Evolutionary conservation across 1,284 basidiomycete genomes (phyloP), one percentile per base, ranked within the genome.

Genomic region (Puccinia novopanici): DNA sequence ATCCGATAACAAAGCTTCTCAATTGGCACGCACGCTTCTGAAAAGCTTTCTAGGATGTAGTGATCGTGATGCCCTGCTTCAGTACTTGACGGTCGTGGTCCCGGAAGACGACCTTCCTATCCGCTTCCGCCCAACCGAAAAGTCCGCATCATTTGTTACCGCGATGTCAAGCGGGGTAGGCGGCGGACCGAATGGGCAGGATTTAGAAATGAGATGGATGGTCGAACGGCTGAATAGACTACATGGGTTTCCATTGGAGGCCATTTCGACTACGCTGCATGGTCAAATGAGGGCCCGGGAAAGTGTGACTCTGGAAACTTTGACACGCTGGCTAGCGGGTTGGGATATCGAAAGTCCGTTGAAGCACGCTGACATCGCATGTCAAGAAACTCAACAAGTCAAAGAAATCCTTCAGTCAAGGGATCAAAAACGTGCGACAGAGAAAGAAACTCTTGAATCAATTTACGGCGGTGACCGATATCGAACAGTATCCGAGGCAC

Each of bases 211-310:
- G 77, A 89, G 92, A 19, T 98, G 95, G 95, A 87, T 92, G 1
- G 89, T 91, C 82, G 93, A 97, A 76, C 90, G 91, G 84, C 90
- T 93, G 2, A 88, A 91, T 78, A 94, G 93, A 84, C 90, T 92
- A 84, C 92, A 91, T 59, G 95, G 94, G 2, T 95, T 91, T 87
- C 94, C 94, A 9, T 86, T 89, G 0, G 89, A 91, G 81, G 87
- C 89, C 12, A 92, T 95, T 19, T 90, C 90, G 83, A 87, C 88
- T 40, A 89, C 88, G 10, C 34, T 73, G n/a, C 55, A 74, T 45
- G 57, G 80, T 17, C 81, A 76, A 3, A 78, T 81, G 10, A 83
- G 84, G 10, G 83, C 84, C 22, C 81, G 83, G 37, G 86, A 87
- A 75, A 85, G 85, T 0, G 82, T 84, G 0, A 86, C 85, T 0